Evolutionary conservation across 2,329 filamentous ascomycete genomes (phyloP).

Genomic region (Clarireedia sp.): DNA sequence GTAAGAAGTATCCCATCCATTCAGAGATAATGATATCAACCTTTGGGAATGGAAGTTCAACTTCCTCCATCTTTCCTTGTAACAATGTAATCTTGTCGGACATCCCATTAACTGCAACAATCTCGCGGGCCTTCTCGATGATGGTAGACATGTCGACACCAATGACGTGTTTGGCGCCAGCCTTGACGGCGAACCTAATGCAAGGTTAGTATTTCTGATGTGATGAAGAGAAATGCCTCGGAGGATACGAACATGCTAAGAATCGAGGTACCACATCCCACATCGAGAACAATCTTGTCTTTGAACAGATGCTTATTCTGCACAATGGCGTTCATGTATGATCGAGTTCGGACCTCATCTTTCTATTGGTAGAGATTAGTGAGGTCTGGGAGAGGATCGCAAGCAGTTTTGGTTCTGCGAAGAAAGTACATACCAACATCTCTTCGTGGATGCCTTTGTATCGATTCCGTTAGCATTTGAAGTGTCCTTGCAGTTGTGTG

Average conservation of each 20-base stretch:
- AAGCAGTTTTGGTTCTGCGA: slow-evolving; percentile 8
- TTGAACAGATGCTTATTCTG: slow-evolving; percentile 94
- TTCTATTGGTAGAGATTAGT: slow-evolving; percentile 50
- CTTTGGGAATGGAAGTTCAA: slow-evolving; percentile 83
- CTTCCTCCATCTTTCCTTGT: slow-evolving; percentile 99
- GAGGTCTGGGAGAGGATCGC: slow-evolving; percentile 1
- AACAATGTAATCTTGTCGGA: slow-evolving; percentile 93
- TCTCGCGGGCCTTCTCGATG: slow-evolving; percentile 96
- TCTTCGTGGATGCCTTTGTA: slow-evolving; percentile 83
- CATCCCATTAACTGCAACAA: slow-evolving; percentile 86
- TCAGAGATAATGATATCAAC: slow-evolving; percentile 99
- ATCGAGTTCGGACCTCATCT: slow-evolving; percentile 94
- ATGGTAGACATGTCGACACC: slow-evolving; percentile 99
- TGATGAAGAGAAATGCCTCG: slow-evolving; percentile 2
- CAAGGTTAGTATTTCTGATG: not conserved
- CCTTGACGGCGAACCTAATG: slow-evolving; percentile 85
- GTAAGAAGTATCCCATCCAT: slow-evolving; percentile 99
- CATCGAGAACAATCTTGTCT: slow-evolving; percentile 90
- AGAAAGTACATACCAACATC: slow-evolving; percentile 70
- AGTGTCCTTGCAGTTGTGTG: slow-evolving; percentile 10
- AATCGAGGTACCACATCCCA: slow-evolving; percentile 94
- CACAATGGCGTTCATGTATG: slow-evolving; percentile 95
- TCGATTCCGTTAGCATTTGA: slow-evolving; percentile 29
- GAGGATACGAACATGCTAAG: slow-evolving; percentile 77
- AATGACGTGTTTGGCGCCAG: slow-evolving; percentile 96